phyloP scores from a whole-genome alignment of 129 eudicot species.

The Chrysanthemum makinoi region DNA sequence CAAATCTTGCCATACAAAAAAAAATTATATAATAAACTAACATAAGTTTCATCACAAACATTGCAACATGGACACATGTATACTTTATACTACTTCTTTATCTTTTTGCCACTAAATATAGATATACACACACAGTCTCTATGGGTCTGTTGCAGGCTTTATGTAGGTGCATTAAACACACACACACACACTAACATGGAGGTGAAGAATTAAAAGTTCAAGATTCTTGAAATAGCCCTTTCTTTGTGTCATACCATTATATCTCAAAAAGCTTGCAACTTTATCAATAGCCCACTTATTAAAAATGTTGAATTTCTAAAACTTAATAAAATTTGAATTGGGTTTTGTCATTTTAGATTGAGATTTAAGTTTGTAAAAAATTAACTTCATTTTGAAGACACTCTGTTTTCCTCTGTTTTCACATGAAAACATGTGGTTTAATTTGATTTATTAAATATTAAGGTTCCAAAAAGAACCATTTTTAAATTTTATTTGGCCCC shows the following conservation, averaged over 20 bases:
- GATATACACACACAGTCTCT: conserved; percentile 5
- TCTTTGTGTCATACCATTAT: neutral
- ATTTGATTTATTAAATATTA: conserved; percentile 12
- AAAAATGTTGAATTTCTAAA: conserved; percentile 1
- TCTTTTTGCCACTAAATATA: conserved; percentile 16
- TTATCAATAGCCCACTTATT: no score
- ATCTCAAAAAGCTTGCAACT: neutral
- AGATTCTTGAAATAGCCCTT: conserved; percentile 20
- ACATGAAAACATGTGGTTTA: conserved; percentile 35
- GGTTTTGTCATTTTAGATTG: conserved; percentile 31
- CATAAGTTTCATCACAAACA: conserved; percentile 17
- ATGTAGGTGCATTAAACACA: conserved; percentile 38
- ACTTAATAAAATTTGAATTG: neutral
- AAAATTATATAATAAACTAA: neutral
- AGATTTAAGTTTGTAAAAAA: conserved; percentile 26
- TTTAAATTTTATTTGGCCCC: conserved; percentile 12
- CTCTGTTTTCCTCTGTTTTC: conserved; percentile 32
- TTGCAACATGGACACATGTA: conserved; percentile 27
- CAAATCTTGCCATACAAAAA: neutral
- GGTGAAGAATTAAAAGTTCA: conserved; percentile 24
- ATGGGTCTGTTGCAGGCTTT: conserved; percentile 33
- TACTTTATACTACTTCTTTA: conserved; percentile 19
- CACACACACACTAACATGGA: conserved; percentile 25
- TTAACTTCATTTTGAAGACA: conserved; percentile 39
- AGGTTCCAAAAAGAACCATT: conserved; percentile 8